Percentiles rank a stretch among this genome's conserved stretches.
Conservation (phyloP, 2,329 filamentous ascomycete genomes). For the Gaeumannomyces sp. region DNA sequence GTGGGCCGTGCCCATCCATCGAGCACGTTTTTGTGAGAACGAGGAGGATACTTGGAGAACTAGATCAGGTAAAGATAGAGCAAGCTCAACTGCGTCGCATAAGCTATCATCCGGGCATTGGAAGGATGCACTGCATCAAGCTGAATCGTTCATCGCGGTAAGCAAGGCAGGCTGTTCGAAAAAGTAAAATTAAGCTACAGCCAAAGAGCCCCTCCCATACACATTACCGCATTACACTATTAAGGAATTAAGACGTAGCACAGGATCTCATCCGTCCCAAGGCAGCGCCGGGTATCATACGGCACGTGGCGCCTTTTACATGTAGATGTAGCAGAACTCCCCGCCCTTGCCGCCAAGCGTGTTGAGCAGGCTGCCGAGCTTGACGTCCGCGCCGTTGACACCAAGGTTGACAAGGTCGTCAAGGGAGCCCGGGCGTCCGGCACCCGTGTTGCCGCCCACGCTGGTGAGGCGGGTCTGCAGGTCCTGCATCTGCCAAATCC, state of each 20-base stretch:
- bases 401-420: constrained; percentile 11
- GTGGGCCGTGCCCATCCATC: not conserved
- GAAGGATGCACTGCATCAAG: too few relatives aligned
- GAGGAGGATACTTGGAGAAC: too few relatives aligned
- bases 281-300: not conserved
- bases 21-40: not conserved
- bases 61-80: too few relatives aligned
- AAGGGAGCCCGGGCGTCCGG: not conserved
- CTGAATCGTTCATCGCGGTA: not conserved
- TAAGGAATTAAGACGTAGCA: not conserved
- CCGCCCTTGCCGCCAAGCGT: constrained; percentile 11
- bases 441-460: constrained; percentile 3
- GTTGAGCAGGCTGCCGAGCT: constrained; percentile 13
- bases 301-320: constrained; percentile 5
- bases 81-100: too few relatives aligned
- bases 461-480: constrained; percentile 18
- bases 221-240: not conserved
- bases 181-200: not conserved
- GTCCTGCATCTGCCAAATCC: constrained; percentile 31
- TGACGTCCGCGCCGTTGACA: constrained; percentile 6
- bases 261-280: not conserved
- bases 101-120: too few relatives aligned
- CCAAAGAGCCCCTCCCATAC: not conserved
- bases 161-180: not conserved
- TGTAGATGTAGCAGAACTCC: constrained; percentile 15